Evolutionary conservation across 257 asterid species (phyloP).

Genomic region (Coffea canephora): DNA sequence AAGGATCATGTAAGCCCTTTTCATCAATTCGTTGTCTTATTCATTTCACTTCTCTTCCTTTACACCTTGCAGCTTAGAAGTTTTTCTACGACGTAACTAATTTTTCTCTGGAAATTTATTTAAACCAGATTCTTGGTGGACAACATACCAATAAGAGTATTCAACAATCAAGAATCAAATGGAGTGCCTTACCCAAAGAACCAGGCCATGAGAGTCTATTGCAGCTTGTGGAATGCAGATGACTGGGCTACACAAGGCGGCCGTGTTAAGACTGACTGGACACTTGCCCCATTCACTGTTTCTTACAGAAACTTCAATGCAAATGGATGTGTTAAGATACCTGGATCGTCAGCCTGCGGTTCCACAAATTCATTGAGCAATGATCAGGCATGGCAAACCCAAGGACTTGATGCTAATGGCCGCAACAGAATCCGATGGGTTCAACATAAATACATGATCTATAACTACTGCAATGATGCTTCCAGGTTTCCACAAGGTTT

Average conservation of each 20-base stretch:
- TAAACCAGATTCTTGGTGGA: constrained; percentile 45
- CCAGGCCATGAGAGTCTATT: constrained; percentile 45
- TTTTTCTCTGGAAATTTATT: too few relatives aligned
- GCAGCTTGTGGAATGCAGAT: constrained; percentile 64
- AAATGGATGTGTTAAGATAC: constrained; percentile 19
- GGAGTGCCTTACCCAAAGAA: constrained; percentile 44
- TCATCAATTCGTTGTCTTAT: not conserved
- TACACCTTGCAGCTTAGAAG: not conserved
- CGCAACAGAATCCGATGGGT: constrained; percentile 51
- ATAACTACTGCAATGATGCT: constrained; percentile 48
- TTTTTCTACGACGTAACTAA: too few relatives aligned
- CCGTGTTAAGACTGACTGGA: constrained; percentile 50
- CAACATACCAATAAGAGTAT: constrained; percentile 47
- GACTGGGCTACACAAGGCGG: constrained; percentile 65
- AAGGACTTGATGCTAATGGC: constrained; percentile 33
- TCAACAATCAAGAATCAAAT: constrained; percentile 33
- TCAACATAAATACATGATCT: constrained; percentile 39
- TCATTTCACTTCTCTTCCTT: not conserved
- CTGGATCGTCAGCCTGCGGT: constrained; percentile 18
- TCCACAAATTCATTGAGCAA: constrained; percentile 15
- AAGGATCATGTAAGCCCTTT: constrained; percentile 28
- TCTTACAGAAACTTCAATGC: constrained; percentile 44
- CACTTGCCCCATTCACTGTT: constrained; percentile 47
- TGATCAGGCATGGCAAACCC: constrained; percentile 29
- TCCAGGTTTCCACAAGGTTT: constrained; percentile 43